phyloP scores from a whole-genome alignment of 805 yeast species.

The Kuraishia hungarica region DNA sequence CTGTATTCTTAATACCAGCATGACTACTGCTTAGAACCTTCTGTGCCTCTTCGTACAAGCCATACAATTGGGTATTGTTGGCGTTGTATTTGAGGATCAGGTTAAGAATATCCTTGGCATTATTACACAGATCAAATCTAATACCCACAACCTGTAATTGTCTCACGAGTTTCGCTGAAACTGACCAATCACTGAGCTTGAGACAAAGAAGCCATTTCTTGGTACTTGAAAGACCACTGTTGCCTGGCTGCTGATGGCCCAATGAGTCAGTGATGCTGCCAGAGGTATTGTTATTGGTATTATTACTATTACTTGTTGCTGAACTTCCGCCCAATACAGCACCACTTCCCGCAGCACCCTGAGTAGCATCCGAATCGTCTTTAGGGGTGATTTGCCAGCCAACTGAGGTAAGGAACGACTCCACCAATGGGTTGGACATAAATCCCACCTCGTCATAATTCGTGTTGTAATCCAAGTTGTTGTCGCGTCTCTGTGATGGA shows the following conservation, averaged over 20 bases:
- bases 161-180: constrained; percentile 43
- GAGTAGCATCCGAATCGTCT: background rate
- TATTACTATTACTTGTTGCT: background rate
- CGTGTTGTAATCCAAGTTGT: background rate
- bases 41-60: constrained; percentile 13
- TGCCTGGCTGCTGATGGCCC: background rate
- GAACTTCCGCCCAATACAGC: constrained; percentile 6
- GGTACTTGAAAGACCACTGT: background rate
- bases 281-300: background rate
- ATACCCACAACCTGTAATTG: constrained; percentile 51
- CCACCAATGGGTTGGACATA: constrained; percentile 1
- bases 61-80: constrained; percentile 12
- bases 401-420: constrained; percentile 26
- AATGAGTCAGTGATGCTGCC: constrained; percentile 11
- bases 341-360: background rate
- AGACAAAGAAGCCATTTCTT: constrained; percentile 29
- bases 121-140: constrained; percentile 44
- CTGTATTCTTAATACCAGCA: constrained; percentile 19
- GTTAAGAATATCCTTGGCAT: constrained; percentile 30
- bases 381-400: constrained; percentile 25
- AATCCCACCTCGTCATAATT: background rate
- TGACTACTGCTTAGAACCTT: constrained; percentile 1
- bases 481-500: background rate
- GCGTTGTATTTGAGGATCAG: constrained; percentile 23
- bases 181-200: constrained; percentile 37